Conservation (phyloP, 2,329 filamentous ascomycete genomes). For the Hymenoscyphus salicellus region DNA sequence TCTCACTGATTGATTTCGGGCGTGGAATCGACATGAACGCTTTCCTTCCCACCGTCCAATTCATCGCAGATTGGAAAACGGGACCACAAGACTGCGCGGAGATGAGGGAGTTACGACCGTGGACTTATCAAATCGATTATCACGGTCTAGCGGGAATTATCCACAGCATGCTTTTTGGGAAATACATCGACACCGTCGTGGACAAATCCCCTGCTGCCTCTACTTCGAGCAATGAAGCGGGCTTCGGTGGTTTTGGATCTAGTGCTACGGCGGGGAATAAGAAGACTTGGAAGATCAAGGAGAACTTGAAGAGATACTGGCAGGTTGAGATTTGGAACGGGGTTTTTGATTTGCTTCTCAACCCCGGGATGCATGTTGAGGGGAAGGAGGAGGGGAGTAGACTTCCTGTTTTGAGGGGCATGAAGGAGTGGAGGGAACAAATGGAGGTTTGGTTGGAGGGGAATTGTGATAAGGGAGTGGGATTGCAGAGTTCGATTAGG, state of each 20-base stretch:
- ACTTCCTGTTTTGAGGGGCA: constrained; percentile 70
- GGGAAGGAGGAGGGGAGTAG: constrained; percentile 57
- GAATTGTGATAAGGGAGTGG: constrained; percentile 77
- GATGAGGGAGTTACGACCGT: constrained; percentile 88
- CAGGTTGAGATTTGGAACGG: constrained; percentile 86
- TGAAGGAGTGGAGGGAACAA: constrained; percentile 65
- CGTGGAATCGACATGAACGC: constrained; percentile 89
- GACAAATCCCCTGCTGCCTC: constrained; percentile 36
- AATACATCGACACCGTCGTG: constrained; percentile 79
- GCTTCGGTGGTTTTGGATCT: not conserved
- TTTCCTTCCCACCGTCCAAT: constrained; percentile 74
- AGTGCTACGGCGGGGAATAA: constrained; percentile 45
- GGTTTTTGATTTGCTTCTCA: constrained; percentile 81
- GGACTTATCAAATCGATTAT: constrained; percentile 98
- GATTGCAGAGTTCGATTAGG: constrained; percentile 67
- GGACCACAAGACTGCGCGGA: constrained; percentile 85
- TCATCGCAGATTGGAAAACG: constrained; percentile 95
- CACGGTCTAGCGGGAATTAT: constrained; percentile 86
- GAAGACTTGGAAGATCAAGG: constrained; percentile 75
- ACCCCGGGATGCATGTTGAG: constrained; percentile 67
- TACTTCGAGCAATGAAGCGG: not conserved
- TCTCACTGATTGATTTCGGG: constrained; percentile 91
- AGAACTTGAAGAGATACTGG: constrained; percentile 92
- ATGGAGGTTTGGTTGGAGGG: constrained; percentile 83
- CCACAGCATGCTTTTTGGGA: constrained; percentile 86